Percentiles rank a stretch among this genome's conserved stretches.
These are phyloP conservation scores for Schwanniomyces occidentalis DNA, from an alignment of 805 yeast genomes.

Conservation along the genomic window DNA sequence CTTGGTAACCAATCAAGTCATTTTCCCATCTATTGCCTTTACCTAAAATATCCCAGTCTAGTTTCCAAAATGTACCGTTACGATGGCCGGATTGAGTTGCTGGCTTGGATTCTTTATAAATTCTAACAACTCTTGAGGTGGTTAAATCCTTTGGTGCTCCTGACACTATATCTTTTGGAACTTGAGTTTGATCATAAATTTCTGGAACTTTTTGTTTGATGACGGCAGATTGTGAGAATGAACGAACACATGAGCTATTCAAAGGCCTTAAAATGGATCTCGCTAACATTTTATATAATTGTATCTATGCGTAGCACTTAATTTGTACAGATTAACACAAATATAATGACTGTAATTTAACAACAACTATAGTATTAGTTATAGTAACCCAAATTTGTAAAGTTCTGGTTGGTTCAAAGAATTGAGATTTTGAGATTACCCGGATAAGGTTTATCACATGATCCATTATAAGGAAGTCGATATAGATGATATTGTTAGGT, in stretches of 20 bases:
- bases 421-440: slow-evolving; percentile 12
- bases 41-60: slow-evolving; percentile 81
- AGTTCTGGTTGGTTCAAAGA: slow-evolving; percentile 27
- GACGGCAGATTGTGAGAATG: slow-evolving; percentile 19
- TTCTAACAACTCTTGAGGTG: slow-evolving; percentile 68
- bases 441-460: slow-evolving; percentile 14
- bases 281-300: slow-evolving; percentile 19
- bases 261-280: slow-evolving; percentile 19
- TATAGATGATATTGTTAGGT: no score
- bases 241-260: slow-evolving; percentile 19
- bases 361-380: background rate
- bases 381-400: slow-evolving; percentile 9
- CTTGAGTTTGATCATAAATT: slow-evolving; percentile 19
- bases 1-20: slow-evolving; percentile 83
- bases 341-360: background rate
- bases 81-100: slow-evolving; percentile 77
- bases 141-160: slow-evolving; percentile 76
- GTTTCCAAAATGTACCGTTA: slow-evolving; percentile 61
- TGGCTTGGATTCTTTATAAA: slow-evolving; percentile 72
- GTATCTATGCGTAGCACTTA: background rate
- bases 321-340: no score
- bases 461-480: no score
- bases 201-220: slow-evolving; percentile 24
- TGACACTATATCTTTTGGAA: slow-evolving; percentile 58
- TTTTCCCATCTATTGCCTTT: slow-evolving; percentile 87